Evolutionary conservation across 1,284 basidiomycete genomes (phyloP), one percentile per base, ranked within the genome.

Genomic region (Leccinum proximum): DNA sequence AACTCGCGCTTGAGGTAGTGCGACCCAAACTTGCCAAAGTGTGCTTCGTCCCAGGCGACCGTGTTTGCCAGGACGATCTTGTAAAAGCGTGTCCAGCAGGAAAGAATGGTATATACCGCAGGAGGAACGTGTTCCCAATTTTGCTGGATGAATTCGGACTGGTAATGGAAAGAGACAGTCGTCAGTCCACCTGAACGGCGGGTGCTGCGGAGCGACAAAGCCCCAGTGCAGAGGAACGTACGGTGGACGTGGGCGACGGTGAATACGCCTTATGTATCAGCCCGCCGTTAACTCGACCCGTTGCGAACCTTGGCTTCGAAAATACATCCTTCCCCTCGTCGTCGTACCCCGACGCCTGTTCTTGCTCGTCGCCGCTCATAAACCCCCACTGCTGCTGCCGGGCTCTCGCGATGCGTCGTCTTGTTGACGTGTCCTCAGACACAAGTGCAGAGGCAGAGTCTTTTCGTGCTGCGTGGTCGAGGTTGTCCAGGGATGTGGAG

Each of bases 1-100:
- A 97, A 97, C 74, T 94, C 92, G 73, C 94, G 92, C 76, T 96
- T 95, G 75, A 99, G 83, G 78, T 99, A 99, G 79, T 97, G 92
- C 33, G 94, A 94, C 63, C 94, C 95, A 78, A 97, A 97, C 79
- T 97, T 97, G 71, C 96, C 95, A 78, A 97, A 97, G 78, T 97
- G 95, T n/a, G 95, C 95, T 81, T 98, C 97, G 78, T 99, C 97
- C 97, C 97, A 99, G 65, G 98, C 89, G 77, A 99, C 97, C 69
- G 86, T 78, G 72, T 91, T 86, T 62, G 92, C 85, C 64, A 88
- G 85, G n/a, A 97, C 97, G 66, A 99, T 99, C 69, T 89, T 86
- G 83, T 96, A 93, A 78, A 94, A 96, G 48, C 97, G 91, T 8
- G 97, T 98, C 84, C 93, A 92, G 80, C 97, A 95, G 35, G 94